These are phyloP conservation scores for Tricladium varicosporioides DNA, from an alignment of 2,329 filamentous ascomycete genomes.

Conservation along the genomic window DNA sequence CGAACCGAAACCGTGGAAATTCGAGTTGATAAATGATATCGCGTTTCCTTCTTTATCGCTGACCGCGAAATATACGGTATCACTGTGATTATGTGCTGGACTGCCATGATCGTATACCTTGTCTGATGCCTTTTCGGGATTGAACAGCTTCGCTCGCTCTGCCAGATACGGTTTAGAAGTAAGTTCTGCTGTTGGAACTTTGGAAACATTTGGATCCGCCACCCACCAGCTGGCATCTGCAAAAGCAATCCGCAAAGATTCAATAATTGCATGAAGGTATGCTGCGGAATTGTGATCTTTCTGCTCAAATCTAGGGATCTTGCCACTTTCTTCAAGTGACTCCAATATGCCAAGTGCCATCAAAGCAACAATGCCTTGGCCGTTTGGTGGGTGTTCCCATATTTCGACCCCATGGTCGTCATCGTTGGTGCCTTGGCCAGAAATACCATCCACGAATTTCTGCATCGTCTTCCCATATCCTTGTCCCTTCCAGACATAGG, in stretches of 20 bases:
- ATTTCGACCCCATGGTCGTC: constrained; percentile 65
- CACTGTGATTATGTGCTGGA: constrained; percentile 79
- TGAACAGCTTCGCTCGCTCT: constrained; percentile 60
- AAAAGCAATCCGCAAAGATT: constrained; percentile 85
- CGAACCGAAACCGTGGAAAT: constrained; percentile 87
- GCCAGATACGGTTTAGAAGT: constrained; percentile 74
- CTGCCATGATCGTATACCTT: constrained; percentile 67
- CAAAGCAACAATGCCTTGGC: constrained; percentile 90
- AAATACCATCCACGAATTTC: constrained; percentile 41
- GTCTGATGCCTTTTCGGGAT: constrained; percentile 57
- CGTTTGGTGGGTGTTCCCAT: constrained; percentile 97
- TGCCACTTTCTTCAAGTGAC: constrained; percentile 72
- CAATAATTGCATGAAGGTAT: constrained; percentile 84
- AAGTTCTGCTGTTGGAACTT: constrained; percentile 68
- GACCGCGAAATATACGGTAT: constrained; percentile 92
- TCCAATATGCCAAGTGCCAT: constrained; percentile 93
- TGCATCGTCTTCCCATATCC: constrained; percentile 47
- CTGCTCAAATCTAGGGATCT: constrained; percentile 67
- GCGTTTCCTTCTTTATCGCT: constrained; percentile 83
- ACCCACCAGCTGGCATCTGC: constrained; percentile 89
- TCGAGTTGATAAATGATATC: constrained; percentile 95
- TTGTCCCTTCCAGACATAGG: constrained; percentile 72
- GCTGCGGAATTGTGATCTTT: constrained; percentile 77
- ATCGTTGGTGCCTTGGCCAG: constrained; percentile 37
- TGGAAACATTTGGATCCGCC: constrained; percentile 71